Evolutionary conservation across 2,329 filamentous ascomycete genomes (phyloP).

Genomic region (Stenocarpella maydis): DNA sequence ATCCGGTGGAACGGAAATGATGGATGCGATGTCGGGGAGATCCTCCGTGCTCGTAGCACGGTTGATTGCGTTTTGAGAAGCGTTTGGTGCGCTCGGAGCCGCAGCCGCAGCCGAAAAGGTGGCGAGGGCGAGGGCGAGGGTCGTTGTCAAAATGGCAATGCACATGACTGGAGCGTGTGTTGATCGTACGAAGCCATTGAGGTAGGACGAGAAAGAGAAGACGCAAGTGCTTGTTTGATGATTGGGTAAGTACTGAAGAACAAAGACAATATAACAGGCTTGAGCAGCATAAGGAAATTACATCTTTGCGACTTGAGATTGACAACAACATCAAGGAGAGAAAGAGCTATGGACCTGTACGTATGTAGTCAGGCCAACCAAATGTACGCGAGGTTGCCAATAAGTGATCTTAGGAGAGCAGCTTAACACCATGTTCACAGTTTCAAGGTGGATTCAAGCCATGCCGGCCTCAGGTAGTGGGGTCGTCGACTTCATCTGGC

Average conservation of each 20-base stretch:
- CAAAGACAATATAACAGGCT: background rate
- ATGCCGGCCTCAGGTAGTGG: too few species aligned
- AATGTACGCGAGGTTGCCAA: background rate
- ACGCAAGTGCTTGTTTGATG: background rate
- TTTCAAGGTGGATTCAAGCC: too few species aligned
- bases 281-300: background rate
- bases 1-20: background rate
- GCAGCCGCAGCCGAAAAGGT: background rate
- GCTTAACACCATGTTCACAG: too few species aligned
- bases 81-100: too few species aligned
- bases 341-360: background rate
- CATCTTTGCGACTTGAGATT: background rate
- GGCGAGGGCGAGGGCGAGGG: background rate
- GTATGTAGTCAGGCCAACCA: background rate
- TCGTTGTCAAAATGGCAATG: background rate
- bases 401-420: background rate
- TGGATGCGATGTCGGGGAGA: conserved; percentile 17
- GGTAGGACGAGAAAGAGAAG: background rate
- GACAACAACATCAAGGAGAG: background rate
- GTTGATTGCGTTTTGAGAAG: too few species aligned
- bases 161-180: background rate
- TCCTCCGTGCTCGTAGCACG: background rate
- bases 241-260: background rate
- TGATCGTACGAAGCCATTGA: background rate
- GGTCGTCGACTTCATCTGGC: too few species aligned